Percentiles rank a stretch among this genome's conserved stretches.
Conservation (phyloP, 2,329 filamentous ascomycete species). For the Myriosclerotinia curreyana region DNA sequence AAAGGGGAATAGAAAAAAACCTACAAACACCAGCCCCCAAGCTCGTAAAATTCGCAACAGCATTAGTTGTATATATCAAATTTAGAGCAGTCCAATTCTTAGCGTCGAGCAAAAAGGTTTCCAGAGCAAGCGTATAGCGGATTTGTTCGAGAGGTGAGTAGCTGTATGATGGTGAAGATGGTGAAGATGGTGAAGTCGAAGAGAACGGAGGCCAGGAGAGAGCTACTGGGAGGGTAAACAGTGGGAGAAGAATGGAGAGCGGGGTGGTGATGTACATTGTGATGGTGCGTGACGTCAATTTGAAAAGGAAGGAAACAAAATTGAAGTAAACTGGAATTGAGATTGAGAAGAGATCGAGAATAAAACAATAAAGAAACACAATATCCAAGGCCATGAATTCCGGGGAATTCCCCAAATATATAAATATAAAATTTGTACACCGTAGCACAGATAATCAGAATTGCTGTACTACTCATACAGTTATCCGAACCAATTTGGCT, state of each 20-base stretch:
- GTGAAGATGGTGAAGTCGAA: neutral
- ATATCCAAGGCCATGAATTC: neutral
- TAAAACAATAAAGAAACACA: neutral
- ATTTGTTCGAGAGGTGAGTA: constrained; percentile 18
- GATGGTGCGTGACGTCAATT: neutral
- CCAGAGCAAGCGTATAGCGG: constrained; percentile 14
- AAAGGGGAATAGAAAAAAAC: neutral
- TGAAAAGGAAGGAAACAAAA: too few species aligned
- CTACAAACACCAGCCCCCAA: constrained; percentile 17
- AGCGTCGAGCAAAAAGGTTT: constrained; percentile 14
- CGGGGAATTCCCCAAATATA: neutral
- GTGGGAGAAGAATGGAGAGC: neutral
- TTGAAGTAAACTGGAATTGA: too few species aligned
- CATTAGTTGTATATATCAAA: constrained; percentile 4
- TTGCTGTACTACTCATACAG: neutral
- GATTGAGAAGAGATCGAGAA: neutral
- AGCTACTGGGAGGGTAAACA: constrained; percentile 6
- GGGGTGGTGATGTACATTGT: neutral
- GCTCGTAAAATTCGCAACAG: constrained; percentile 14
- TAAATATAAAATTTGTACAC: neutral
- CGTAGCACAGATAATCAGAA: constrained; percentile 5
- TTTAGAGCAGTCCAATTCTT: constrained; percentile 14
- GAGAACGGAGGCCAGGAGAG: neutral
- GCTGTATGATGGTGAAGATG: neutral
- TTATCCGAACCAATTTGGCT: neutral